phyloP scores from a whole-genome alignment of 768 basidiomycete species.

The Inosperma sp. region DNA sequence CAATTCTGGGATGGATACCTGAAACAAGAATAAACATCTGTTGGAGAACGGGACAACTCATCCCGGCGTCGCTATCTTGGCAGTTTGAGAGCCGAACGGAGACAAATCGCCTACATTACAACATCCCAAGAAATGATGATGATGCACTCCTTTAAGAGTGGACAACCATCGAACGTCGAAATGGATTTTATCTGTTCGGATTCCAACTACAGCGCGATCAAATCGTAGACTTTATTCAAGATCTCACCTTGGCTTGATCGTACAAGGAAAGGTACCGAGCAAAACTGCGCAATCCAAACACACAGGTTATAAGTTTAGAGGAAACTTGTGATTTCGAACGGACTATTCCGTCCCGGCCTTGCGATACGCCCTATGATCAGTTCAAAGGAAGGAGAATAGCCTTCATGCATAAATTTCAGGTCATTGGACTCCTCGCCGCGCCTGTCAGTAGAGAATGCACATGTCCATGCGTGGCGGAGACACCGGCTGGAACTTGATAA shows the following conservation, averaged over 20 bases:
- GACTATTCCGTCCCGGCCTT: too few relatives aligned
- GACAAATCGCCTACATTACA: not conserved
- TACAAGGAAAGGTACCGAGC: too few relatives aligned
- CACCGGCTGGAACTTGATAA: not conserved
- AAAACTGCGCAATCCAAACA: too few relatives aligned
- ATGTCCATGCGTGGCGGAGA: not conserved
- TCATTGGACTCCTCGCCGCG: constrained; percentile 1
- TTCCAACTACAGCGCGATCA: constrained; percentile 3
- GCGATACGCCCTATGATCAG: too few relatives aligned
- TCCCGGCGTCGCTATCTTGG: too few relatives aligned
- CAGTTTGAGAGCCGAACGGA: not conserved
- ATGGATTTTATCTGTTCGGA: not conserved
- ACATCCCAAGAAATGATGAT: too few relatives aligned
- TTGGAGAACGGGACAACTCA: not conserved
- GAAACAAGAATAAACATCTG: not conserved
- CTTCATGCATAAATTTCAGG: constrained; percentile 1
- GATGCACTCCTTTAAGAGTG: too few relatives aligned
- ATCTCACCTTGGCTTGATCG: too few relatives aligned
- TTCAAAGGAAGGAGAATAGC: too few relatives aligned
- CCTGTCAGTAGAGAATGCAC: constrained; percentile 2
- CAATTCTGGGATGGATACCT: constrained; percentile 5
- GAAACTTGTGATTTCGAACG: too few relatives aligned
- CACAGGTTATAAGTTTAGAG: too few relatives aligned
- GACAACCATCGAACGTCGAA: not conserved
- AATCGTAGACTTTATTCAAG: too few relatives aligned